Conservation (phyloP, 257 asterid species). For the Knoxia roxburghii region DNA sequence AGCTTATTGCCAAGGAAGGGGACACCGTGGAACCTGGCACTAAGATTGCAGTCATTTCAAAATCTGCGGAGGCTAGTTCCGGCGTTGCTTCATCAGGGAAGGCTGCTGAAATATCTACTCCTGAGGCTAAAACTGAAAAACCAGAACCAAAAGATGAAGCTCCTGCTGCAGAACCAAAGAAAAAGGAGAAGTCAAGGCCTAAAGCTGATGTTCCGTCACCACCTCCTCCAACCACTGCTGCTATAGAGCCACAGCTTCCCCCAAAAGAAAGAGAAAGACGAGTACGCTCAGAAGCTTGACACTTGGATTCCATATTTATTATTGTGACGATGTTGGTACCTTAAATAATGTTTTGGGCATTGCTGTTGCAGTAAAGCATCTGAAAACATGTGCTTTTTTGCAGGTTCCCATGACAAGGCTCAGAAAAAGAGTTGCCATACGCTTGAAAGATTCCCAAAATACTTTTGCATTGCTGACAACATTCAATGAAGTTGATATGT, state of each 20-base stretch:
- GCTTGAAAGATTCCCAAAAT: constrained; percentile 97
- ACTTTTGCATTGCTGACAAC: constrained; percentile 96
- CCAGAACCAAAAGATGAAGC: constrained; percentile 51
- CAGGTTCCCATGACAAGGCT: constrained; percentile 99
- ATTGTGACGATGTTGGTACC: not conserved
- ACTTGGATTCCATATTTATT: not conserved
- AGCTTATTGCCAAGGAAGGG: constrained; percentile 90
- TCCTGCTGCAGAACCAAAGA: constrained; percentile 30
- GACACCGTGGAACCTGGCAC: constrained; percentile 95
- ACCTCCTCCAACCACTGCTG: constrained; percentile 61
- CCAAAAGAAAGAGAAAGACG: constrained; percentile 98
- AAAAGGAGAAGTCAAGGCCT: constrained; percentile 51
- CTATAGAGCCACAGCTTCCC: constrained; percentile 87
- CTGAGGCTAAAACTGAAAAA: constrained; percentile 57
- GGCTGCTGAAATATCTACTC: constrained; percentile 50
- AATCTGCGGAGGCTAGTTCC: constrained; percentile 74
- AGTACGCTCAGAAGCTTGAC: constrained; percentile 35
- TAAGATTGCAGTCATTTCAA: constrained; percentile 82
- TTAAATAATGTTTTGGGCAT: not conserved
- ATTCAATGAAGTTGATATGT: constrained; percentile 98
- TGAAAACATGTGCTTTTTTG: constrained; percentile 11
- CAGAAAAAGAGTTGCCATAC: constrained; percentile 84
- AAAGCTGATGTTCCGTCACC: constrained; percentile 41
- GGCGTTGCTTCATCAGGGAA: constrained; percentile 84
- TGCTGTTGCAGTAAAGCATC: constrained; percentile 2